phyloP scores from a whole-genome alignment of 2,329 filamentous ascomycete species.

The Pyricularia grisea region DNA sequence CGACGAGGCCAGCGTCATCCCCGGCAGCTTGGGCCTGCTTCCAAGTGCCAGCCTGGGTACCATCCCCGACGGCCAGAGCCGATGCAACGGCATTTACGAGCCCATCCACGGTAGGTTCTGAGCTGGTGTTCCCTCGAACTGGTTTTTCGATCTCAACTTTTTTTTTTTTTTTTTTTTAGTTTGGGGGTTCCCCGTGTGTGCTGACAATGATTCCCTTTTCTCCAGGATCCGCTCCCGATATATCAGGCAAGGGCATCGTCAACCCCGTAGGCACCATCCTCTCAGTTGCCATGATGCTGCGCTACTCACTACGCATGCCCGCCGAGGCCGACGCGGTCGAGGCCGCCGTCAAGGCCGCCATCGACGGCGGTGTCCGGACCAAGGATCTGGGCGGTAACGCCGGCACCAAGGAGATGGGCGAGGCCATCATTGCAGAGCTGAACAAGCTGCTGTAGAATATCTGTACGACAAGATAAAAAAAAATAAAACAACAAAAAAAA shows the following conservation, averaged over 20 bases:
- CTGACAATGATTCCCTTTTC: slow-evolving; percentile 1
- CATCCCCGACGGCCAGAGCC: slow-evolving; percentile 74
- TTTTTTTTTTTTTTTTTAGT: no score
- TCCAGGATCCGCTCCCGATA: slow-evolving; percentile 79
- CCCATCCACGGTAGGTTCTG: slow-evolving; percentile 78
- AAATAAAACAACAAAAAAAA: background rate
- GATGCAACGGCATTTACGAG: slow-evolving; percentile 93
- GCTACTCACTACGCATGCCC: slow-evolving; percentile 78
- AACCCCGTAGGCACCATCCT: slow-evolving; percentile 90
- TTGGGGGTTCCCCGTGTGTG: background rate
- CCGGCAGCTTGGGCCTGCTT: slow-evolving; percentile 78
- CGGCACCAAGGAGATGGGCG: slow-evolving; percentile 64
- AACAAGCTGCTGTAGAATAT: slow-evolving; percentile 49
- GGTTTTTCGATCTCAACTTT: background rate
- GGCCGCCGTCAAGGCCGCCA: slow-evolving; percentile 67
- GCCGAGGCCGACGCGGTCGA: slow-evolving; percentile 72
- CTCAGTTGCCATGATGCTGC: slow-evolving; percentile 90
- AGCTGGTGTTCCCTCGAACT: slow-evolving; percentile 4
- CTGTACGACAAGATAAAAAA: background rate
- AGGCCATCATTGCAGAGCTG: slow-evolving; percentile 70
- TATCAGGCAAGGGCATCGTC: slow-evolving; percentile 82
- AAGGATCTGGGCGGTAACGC: slow-evolving; percentile 75
- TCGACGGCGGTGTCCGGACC: slow-evolving; percentile 71
- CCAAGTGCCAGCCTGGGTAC: slow-evolving; percentile 82
- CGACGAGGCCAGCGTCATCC: slow-evolving; percentile 91